phyloP scores from a whole-genome alignment of 768 basidiomycete species.

The Lentinula sp. region DNA sequence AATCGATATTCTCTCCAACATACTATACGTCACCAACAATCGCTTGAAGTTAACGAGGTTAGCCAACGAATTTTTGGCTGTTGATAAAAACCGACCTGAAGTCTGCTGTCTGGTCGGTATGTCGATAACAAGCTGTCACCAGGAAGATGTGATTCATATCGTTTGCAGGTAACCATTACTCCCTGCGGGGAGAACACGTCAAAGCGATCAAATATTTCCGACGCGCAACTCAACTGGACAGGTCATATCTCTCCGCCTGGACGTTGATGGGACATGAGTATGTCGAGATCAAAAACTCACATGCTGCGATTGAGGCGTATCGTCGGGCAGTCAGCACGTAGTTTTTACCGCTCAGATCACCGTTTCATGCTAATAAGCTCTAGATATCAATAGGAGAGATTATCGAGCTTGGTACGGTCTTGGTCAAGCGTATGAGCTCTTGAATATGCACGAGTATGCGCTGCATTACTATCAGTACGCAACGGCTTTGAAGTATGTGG shows the following conservation, averaged over 20 bases:
- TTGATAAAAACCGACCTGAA: slow-evolving; percentile 93
- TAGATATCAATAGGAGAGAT: slow-evolving; percentile 95
- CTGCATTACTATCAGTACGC: slow-evolving; percentile 96
- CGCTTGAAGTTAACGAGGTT: slow-evolving; percentile 82
- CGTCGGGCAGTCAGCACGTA: slow-evolving; percentile 88
- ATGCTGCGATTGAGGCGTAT: slow-evolving; percentile 98
- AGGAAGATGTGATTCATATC: neutral
- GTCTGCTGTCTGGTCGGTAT: slow-evolving; percentile 92
- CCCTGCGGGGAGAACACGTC: slow-evolving; percentile 87
- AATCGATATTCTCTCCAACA: slow-evolving; percentile 94
- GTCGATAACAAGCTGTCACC: slow-evolving; percentile 19
- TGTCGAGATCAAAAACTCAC: slow-evolving; percentile 98
- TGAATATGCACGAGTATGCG: slow-evolving; percentile 96
- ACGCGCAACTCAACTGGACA: slow-evolving; percentile 90
- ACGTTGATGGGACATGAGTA: slow-evolving; percentile 99
- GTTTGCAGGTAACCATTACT: slow-evolving; percentile 92
- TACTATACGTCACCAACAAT: slow-evolving; percentile 92
- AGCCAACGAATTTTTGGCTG: slow-evolving; percentile 83
- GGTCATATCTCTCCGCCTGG: slow-evolving; percentile 95
- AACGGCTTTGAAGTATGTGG: slow-evolving; percentile 75
- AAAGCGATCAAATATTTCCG: slow-evolving; percentile 95
- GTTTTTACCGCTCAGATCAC: neutral
- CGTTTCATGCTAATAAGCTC: slow-evolving; percentile 1
- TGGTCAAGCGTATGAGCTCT: slow-evolving; percentile 93
- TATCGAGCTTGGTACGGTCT: slow-evolving; percentile 98